Base-by-base conservation (phyloP, 169 alveolate genomes). In the Cystoisospora suis region DNA sequence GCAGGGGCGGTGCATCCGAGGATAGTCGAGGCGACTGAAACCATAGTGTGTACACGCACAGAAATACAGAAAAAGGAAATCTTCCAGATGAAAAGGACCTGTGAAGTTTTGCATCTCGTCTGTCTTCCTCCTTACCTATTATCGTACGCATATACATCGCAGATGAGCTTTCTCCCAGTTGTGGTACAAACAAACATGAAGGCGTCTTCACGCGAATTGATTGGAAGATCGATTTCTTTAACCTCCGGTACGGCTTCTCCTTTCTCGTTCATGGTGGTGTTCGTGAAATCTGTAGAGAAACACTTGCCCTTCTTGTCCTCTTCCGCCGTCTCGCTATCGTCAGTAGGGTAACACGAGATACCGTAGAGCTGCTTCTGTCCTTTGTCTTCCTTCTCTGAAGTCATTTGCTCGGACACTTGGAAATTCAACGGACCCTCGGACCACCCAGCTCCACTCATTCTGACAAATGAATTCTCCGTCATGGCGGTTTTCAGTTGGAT, bases 151-250 rank as follows among this genome's bases (percentile, higher is more conserved):
- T 7, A 38, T 3, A 72, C 83, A 5, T 72, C 53, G 56, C 83
- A 72, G 58, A 40, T 27, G 56, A 72, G 56, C n/a, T n/a, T 3
- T 0, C n/a, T 34, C 7, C 32, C 56, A 38, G 29, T 72, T 32
- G 56, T 3, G 45, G 34, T 6, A 34, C 83, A 72, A 17, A 72
- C 83, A 20, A 72, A 72, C 83, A 72, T 72, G 83, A 72, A 72
- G 3, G 58, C 83, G 42, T 38, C 3, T 27, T 38, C 45, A 27
- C 15, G 58, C 58, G 42, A 4, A 0, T 1, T 34, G 58, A 72
- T 40, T 6, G 83, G 83, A 20, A 72, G 56, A 6, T 46, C 36
- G 0, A 72, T 38, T 34, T 72, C 56, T 38, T 15, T 38, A 32
- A 32, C 77, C 3, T 65, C 42, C 7, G 12, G 3, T 58, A 27